Evolutionary conservation across 2,329 filamentous ascomycete genomes (phyloP).

Genomic region (Aspergillus carbonarius): DNA sequence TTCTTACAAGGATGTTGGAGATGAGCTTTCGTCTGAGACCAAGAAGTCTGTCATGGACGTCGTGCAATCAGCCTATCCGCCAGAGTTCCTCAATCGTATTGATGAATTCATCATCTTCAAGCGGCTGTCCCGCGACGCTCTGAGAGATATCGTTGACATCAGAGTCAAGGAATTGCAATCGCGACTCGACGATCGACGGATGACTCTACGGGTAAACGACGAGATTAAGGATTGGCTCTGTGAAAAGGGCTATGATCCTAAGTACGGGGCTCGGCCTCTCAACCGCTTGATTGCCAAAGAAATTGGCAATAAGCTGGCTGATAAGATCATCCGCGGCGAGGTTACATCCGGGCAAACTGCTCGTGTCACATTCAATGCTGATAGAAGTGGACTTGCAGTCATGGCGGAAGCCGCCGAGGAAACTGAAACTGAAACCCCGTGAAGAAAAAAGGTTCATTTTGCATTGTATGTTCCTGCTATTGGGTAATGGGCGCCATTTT

Average conservation of each 20-base stretch:
- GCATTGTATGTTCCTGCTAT: not conserved
- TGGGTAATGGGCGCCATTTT: not conserved
- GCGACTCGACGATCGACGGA: slow-evolving; percentile 80
- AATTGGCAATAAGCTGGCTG: slow-evolving; percentile 83
- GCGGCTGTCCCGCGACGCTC: slow-evolving; percentile 71
- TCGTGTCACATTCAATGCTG: slow-evolving; percentile 65
- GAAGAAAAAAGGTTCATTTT: not conserved
- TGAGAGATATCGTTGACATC: slow-evolving; percentile 93
- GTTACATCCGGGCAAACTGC: slow-evolving; percentile 74
- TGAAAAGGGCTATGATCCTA: slow-evolving; percentile 84
- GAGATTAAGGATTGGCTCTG: slow-evolving; percentile 83
- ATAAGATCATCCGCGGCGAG: slow-evolving; percentile 85
- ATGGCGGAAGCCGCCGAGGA: slow-evolving; percentile 19
- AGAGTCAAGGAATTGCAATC: slow-evolving; percentile 79
- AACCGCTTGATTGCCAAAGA: slow-evolving; percentile 89
- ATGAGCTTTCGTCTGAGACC: slow-evolving; percentile 69
- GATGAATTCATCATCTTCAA: slow-evolving; percentile 98
- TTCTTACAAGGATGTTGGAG: slow-evolving; percentile 60
- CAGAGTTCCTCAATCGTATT: slow-evolving; percentile 94
- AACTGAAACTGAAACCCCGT: slow-evolving; percentile 11
- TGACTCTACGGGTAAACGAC: slow-evolving; percentile 68
- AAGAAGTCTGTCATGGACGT: slow-evolving; percentile 85
- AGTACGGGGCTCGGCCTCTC: slow-evolving; percentile 84
- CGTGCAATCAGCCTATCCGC: slow-evolving; percentile 71
- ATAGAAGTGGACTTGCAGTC: slow-evolving; percentile 60